These are phyloP conservation scores for Chaetomium globosum DNA, from an alignment of 2,329 filamentous ascomycete species.

Conservation along the genomic window DNA sequence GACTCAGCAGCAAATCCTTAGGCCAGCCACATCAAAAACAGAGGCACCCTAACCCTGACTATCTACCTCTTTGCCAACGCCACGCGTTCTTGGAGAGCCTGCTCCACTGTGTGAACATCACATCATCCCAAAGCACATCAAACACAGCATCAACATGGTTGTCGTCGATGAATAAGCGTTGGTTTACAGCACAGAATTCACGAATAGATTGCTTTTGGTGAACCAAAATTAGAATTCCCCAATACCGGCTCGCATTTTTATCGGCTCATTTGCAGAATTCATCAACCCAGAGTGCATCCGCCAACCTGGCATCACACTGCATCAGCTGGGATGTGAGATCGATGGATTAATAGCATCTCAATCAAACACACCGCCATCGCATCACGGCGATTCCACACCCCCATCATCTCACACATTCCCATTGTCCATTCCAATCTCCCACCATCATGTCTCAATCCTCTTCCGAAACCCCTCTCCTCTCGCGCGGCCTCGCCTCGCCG, in stretches of 20 bases:
- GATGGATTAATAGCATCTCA: background rate
- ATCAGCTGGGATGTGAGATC: background rate
- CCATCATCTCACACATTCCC: background rate
- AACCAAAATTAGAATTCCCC: too few relatives aligned
- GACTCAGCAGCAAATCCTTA: background rate
- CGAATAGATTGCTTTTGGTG: too few relatives aligned
- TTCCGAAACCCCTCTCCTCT: conserved; percentile 9
- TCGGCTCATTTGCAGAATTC: too few relatives aligned
- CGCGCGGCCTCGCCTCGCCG: background rate
- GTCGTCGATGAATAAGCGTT: conserved; percentile 5
- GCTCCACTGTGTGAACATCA: background rate
- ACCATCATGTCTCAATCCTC: conserved; percentile 1
- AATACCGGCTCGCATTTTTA: too few relatives aligned
- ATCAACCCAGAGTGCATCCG: too few relatives aligned
- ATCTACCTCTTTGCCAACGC: background rate
- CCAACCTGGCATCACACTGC: too few relatives aligned
- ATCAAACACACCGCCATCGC: background rate
- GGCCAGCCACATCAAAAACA: background rate
- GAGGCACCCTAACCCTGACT: background rate
- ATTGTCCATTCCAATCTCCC: background rate
- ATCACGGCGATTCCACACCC: background rate
- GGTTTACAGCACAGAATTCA: background rate
- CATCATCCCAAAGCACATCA: background rate
- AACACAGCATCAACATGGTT: background rate
- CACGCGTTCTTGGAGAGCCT: background rate